Evolutionary conservation across 768 basidiomycete species (phyloP), one percentile per base, ranked within the genome.

Genomic region (Zangia roseola): DNA sequence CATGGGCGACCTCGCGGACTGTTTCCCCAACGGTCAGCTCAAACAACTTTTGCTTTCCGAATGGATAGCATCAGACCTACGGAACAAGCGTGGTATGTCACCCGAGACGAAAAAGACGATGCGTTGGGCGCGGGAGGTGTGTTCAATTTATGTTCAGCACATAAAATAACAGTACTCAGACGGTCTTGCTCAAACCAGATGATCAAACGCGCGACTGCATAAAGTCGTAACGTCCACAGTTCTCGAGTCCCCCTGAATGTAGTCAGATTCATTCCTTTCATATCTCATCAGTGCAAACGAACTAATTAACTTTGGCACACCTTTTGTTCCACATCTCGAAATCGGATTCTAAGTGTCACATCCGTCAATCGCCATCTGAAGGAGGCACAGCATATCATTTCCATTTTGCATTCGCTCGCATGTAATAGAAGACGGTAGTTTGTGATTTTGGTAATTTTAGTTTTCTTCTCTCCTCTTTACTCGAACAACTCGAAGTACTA

Each of bases 111-210:
- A 87, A 80, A 88, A 84, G 77, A 91, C 89, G 4, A 75, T 92
- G 72, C 87, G 90, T 53, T 97, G 94, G 92, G 92, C 94, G 17
- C 82, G 89, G 45, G 93, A 97, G 81, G 93, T 94, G 56, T 45
- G 81, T 66, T 26, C 5, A 7, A 9, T 30, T 31, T 7, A 26
- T 20, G 7, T 28, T 6, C 10, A 10, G 3, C n/a, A 6, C n/a
- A 33, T 1, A 6, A 34, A 10, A 23, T 2, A 5, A 6, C 10
- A 6, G 3, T 7, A 23, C 34, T 52, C 36, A 45, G 10, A 31
- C 23, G 10, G 12, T 31, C 35, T 52, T 44, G 13, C 35, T 28
- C 17, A 28, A 33, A 19, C 51, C 44, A 91, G 89, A 85, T 86
- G 83, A 80, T 90, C 59, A 91, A 87, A 71, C 74, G 74, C 21